Conservation (phyloP, 768 basidiomycete genomes). For the Lyophyllum semitale region DNA sequence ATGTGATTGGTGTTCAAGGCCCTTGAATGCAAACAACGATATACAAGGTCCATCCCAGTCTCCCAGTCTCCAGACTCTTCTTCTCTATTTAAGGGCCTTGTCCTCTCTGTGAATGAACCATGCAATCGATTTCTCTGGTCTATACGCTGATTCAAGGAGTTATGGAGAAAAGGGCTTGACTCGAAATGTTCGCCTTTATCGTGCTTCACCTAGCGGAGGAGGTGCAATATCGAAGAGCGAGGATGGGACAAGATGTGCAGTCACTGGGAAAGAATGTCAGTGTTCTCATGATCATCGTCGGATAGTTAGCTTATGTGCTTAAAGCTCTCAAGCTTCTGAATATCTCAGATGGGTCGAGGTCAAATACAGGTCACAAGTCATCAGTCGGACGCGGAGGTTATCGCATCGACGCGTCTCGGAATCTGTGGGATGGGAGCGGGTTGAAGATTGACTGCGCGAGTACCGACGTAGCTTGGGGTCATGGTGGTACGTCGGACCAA, state of each 20-base stretch:
- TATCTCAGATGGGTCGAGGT: constrained; percentile 48
- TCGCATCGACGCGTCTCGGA: constrained; percentile 71
- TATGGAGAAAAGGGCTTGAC: constrained; percentile 42
- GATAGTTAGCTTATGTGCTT: not conserved
- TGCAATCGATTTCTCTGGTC: not conserved
- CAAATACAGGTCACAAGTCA: constrained; percentile 49
- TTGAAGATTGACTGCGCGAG: constrained; percentile 77
- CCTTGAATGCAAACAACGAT: not conserved
- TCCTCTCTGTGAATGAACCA: too few relatives aligned
- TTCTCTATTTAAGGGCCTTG: too few relatives aligned
- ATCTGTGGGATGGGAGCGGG: constrained; percentile 78
- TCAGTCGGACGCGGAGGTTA: constrained; percentile 60
- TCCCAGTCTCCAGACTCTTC: not conserved
- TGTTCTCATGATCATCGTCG: not conserved
- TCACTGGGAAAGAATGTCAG: constrained; percentile 78
- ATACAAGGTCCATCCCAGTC: not conserved
- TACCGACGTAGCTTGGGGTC: constrained; percentile 83
- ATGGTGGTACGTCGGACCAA: constrained; percentile 49
- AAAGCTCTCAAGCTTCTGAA: constrained; percentile 64
- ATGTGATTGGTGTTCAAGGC: not conserved
- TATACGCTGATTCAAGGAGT: constrained; percentile 43
- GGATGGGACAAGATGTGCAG: constrained; percentile 67
- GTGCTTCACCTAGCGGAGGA: constrained; percentile 63
- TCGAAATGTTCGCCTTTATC: constrained; percentile 58
- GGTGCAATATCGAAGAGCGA: constrained; percentile 69